Conservation (phyloP, 768 basidiomycete species). For the Mycena kentingensis region DNA sequence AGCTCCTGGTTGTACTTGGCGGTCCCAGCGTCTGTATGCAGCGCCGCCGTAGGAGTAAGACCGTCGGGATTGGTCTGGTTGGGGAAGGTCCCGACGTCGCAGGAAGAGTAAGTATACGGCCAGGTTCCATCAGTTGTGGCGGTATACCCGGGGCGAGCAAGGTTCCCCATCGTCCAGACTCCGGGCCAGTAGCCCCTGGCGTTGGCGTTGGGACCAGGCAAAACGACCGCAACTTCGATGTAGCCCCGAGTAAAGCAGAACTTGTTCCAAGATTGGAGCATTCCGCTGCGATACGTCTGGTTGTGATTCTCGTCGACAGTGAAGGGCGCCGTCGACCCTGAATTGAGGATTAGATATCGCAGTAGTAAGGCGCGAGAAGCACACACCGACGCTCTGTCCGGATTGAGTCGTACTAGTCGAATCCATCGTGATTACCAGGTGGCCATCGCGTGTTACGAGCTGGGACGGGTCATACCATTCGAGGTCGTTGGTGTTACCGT, state of each 20-base stretch:
- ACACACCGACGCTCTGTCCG: constrained; percentile 35
- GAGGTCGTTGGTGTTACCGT: constrained; percentile 65
- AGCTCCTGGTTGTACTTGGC: constrained; percentile 58
- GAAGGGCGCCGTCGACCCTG: constrained; percentile 49
- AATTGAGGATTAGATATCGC: neutral
- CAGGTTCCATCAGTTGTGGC: constrained; percentile 81
- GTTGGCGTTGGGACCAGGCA: constrained; percentile 60
- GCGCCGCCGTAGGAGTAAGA: constrained; percentile 62
- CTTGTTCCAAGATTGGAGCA: constrained; percentile 92
- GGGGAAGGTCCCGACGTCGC: constrained; percentile 76
- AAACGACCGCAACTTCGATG: constrained; percentile 64
- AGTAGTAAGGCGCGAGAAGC: neutral
- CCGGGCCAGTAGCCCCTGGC: constrained; percentile 74
- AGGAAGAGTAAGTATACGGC: constrained; percentile 77
- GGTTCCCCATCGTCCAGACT: constrained; percentile 88
- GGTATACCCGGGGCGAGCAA: constrained; percentile 78
- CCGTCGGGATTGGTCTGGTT: constrained; percentile 63
- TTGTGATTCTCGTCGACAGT: constrained; percentile 53
- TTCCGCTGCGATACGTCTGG: constrained; percentile 67
- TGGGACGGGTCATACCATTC: constrained; percentile 79
- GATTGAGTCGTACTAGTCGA: constrained; percentile 32
- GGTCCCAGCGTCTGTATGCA: constrained; percentile 51
- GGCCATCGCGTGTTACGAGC: constrained; percentile 65
- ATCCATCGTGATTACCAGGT: constrained; percentile 72
- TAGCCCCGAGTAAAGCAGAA: constrained; percentile 83